Evolutionary conservation across 2,329 filamentous ascomycete species (phyloP), one percentile per base, ranked within the genome.

Genomic region (Ceratocystis harringtonii): DNA sequence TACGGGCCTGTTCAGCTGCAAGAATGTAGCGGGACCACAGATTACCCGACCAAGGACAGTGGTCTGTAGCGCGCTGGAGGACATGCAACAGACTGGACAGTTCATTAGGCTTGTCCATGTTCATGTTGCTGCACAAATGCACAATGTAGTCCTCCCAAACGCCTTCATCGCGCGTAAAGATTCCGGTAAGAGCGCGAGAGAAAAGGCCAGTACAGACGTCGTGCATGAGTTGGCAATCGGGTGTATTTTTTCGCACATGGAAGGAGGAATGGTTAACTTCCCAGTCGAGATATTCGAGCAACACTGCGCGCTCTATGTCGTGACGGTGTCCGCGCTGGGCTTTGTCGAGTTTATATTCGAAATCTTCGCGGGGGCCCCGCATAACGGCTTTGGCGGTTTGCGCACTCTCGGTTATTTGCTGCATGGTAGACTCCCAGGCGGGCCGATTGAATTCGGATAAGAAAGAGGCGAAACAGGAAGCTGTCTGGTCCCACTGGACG

Each of bases 1-100:
- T 82, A 43, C 83, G 83, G 68, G 89, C 87, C 58, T 89, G 84
- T 75, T 97, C 94, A 2, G 90, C 89, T 22, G 86, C 87, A 63
- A 96, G 76, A 30, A 99, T 87, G 69, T 92, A 92, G 69, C 92
- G 86, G 5, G 90, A 89, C 94, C 94, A 99, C 5, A 99, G 80
- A 32, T 84, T 81, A 17, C 94, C 94, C 5, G 91, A 95, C 88
- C 91, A 95, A 1, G 94, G 92, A 70, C 92, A 96, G 74, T 97
- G 94, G 55, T 86, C 83, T 8, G 92, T 94, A 12, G 90, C 91
- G 69, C 91, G 84, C 70, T 90, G 86, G 1, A 95, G 79, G 5
- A 92, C 81, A 60, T 89, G 82, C 8, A 95, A 80, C 45, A 88
- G 75, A 36, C 71, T 72, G 43, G 69, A 70, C 12, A 57, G 36